These are phyloP conservation scores for Teunomyces panamensis DNA, from an alignment of 805 yeast species.

Conservation along the genomic window DNA sequence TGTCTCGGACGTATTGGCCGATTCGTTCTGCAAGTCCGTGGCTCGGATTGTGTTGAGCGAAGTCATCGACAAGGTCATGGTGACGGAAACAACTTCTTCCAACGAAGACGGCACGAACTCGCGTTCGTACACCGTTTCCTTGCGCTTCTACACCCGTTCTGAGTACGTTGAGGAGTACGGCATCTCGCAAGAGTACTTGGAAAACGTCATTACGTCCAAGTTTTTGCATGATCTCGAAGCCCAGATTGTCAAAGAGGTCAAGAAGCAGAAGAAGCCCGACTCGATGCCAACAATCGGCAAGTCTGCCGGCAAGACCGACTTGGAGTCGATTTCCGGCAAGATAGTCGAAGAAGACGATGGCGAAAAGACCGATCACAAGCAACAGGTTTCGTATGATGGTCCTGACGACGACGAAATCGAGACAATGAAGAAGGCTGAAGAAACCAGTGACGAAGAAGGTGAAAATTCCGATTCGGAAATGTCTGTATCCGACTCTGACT, in stretches of 20 bases:
- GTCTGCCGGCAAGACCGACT: slow-evolving; percentile 58
- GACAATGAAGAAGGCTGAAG: slow-evolving; percentile 80
- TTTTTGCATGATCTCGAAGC: slow-evolving; percentile 72
- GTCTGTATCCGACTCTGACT: slow-evolving; percentile 31
- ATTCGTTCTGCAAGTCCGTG: slow-evolving; percentile 86
- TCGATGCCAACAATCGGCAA: slow-evolving; percentile 63
- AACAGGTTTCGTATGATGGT: slow-evolving; percentile 87
- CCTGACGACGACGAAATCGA: slow-evolving; percentile 96
- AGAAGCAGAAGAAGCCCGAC: slow-evolving; percentile 67
- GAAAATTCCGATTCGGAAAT: slow-evolving; percentile 18
- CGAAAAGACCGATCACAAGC: slow-evolving; percentile 65
- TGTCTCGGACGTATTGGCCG: slow-evolving; percentile 84
- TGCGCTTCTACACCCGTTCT: slow-evolving; percentile 68
- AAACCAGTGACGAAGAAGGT: slow-evolving; percentile 68
- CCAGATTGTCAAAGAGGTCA: slow-evolving; percentile 75
- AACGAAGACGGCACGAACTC: slow-evolving; percentile 45
- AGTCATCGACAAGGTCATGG: slow-evolving; percentile 79
- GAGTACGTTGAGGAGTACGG: slow-evolving; percentile 91
- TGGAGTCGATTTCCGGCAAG: slow-evolving; percentile 40
- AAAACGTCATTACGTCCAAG: slow-evolving; percentile 56
- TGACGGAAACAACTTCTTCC: slow-evolving; percentile 82
- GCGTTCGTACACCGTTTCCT: slow-evolving; percentile 71
- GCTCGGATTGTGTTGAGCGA: slow-evolving; percentile 84
- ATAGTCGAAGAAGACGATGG: slow-evolving; percentile 44
- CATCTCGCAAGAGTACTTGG: slow-evolving; percentile 75